Evolutionary conservation across 306 rosid genomes (phyloP), one percentile per base, ranked within the genome.

Genomic region (Quercus ilex): DNA sequence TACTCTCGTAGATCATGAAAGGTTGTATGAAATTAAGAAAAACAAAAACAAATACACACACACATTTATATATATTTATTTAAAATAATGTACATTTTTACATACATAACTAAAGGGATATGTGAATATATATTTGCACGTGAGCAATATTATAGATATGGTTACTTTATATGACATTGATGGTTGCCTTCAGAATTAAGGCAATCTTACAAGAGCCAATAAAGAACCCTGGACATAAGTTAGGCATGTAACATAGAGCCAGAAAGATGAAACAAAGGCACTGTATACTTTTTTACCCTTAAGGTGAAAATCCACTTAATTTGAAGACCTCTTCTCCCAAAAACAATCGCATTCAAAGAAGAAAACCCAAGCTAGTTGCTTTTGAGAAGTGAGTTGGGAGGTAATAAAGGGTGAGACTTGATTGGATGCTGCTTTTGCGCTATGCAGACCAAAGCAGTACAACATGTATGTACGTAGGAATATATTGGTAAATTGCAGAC

Each of bases 131-230:
- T 31, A 30, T 65, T 17, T 3, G 51, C 71, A 65, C 71, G 51
- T 65, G 71, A 8, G 6, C 10, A 31, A 33, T 35, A 19, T 17
- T 6, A 18, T 18, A n/a, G 4, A 28, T 30, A 28, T 28, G 31
- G 43, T 21, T 8, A 3, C 64, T 21, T 56, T 20, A 23, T 18
- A 21, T 7, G 64, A 20, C 11, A 13, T 9, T 3, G 71, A 35
- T 9, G 2, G 26, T 20, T 82, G 81, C 83, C 90, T 84, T 82
- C 76, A 31, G 18, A 62, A 52, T 35, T 77, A 85, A 85, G 87
- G 86, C 78, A 87, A 79, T 38, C 74, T 77, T 51, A 70, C 20
- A 72, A 74, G 53, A 70, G 55, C 33, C 35, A 55, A 59, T 49
- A 53, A 67, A 71, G 72, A 81, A 53, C 12, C 65, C 65, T 25